Base-by-base conservation (phyloP, 768 basidiomycete species). In the Suillus lakei region DNA sequence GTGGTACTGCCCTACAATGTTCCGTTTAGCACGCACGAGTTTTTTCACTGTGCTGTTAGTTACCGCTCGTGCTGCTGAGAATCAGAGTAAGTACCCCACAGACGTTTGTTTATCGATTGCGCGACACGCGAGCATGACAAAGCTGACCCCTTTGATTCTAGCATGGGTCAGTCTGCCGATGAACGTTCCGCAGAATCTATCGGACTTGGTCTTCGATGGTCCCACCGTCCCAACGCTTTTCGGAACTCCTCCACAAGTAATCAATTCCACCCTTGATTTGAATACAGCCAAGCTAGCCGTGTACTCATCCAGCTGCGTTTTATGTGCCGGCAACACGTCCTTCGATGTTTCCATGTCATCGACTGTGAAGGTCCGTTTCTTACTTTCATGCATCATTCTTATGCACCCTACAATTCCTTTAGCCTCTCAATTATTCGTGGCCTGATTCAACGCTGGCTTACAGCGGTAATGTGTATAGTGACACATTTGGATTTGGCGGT, bases 161-260 rank as follows among this genome's bases (percentile, higher is more conserved):
- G 74, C 73, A 51, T 75, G 74, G 74, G 70, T 66, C 9, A 64
- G 55, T 8, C 64, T 75, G 4, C 74, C 67, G n/a, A 61, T 60
- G 59, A 60, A 60, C 30, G 59, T 60, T 23, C 59, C 59, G 13
- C 26, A 38, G 5, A 38, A 15, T 60, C 30, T 60, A 60, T 60
- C 59, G 23, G 59, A 60, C 59, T 30, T 60, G 23, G 59, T 60
- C 38, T 38, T 44, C 26, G 43, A 60, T 38, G 28, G 59, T 38
- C 59, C 59, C 13, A 60, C 59, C 13, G 38, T 60, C 38, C 59
- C 59, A 23, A 60, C 59, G 3, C 36, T 41, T 36, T 60, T 60
- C 59, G 59, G 59, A 18, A 26, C 59, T 7, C 59, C 59, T 34
- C 65, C 68, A 58, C 70, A 72, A 41, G 12, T 69, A 23, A 66